A percentile compares a stretch with the other conserved stretches of the same genome.
Conservation (phyloP, 768 basidiomycete species). For the Candolleomyces eurysporus region DNA sequence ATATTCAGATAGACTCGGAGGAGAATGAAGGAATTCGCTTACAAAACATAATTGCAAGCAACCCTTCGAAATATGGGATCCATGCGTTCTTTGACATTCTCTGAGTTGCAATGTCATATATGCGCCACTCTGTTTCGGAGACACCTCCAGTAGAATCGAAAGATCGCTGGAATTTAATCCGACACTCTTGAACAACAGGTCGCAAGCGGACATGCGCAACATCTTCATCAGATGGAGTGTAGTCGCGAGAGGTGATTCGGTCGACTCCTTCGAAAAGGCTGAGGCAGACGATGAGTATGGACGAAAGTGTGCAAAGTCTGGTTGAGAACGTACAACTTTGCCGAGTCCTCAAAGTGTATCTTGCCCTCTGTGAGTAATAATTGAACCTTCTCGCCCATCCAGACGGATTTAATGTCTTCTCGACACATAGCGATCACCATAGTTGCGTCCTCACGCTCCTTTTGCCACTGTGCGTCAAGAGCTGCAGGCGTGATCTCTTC, state of each 20-base stretch:
- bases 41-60: slow-evolving; percentile 75
- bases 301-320: not conserved
- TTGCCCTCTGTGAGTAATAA: slow-evolving; percentile 42
- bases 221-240: slow-evolving; percentile 67
- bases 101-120: slow-evolving; percentile 77
- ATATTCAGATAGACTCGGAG: slow-evolving; percentile 34
- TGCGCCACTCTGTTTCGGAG: slow-evolving; percentile 43
- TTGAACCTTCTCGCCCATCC: slow-evolving; percentile 55
- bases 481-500: slow-evolving; percentile 28
- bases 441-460: not conserved
- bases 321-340: slow-evolving; percentile 55
- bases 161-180: slow-evolving; percentile 38
- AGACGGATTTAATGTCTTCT: slow-evolving; percentile 61
- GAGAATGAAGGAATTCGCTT: slow-evolving; percentile 11
- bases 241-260: slow-evolving; percentile 58
- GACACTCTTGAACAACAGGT: slow-evolving; percentile 67
- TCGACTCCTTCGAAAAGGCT: slow-evolving; percentile 69
- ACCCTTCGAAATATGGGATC: slow-evolving; percentile 81
- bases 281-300: not conserved
- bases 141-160: not conserved
- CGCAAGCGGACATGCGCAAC: slow-evolving; percentile 68
- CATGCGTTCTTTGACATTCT: slow-evolving; percentile 75
- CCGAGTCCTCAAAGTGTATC: slow-evolving; percentile 55
- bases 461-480: not conserved
- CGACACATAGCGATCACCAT: slow-evolving; percentile 53